Evolutionary conservation across 352 stramenopile genomes (phyloP).

Genomic region (Peronosclerospora sorghi): DNA sequence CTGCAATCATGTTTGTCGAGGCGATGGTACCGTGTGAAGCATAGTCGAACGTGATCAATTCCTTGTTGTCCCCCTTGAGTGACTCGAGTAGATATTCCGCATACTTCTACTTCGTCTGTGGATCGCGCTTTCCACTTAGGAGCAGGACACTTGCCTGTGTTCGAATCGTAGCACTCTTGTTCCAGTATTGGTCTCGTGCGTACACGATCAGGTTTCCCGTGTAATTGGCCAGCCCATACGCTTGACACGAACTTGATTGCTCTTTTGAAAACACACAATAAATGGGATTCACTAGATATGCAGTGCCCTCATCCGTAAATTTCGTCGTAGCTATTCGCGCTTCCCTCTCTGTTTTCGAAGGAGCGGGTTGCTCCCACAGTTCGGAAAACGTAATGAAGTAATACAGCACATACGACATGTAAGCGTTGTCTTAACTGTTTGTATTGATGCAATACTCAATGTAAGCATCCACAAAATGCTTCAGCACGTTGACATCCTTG

Average conservation of each 20-base stretch:
- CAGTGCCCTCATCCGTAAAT: too few species aligned
- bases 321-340: too few species aligned
- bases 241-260: conserved; percentile 12
- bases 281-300: background rate
- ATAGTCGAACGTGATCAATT: conserved; percentile 30
- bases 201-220: conserved; percentile 15
- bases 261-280: conserved; percentile 40
- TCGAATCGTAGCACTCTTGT: conserved; percentile 27
- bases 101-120: conserved; percentile 33
- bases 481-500: too few species aligned
- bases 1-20: background rate
- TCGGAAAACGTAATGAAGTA: too few species aligned
- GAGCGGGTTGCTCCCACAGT: too few species aligned
- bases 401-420: too few species aligned
- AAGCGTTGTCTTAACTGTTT: too few species aligned
- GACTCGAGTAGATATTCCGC: conserved; percentile 17
- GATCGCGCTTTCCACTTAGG: conserved; percentile 28
- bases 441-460: too few species aligned
- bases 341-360: too few species aligned
- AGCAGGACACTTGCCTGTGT: conserved; percentile 25
- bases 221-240: conserved; percentile 6
- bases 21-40: background rate
- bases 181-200: conserved; percentile 38
- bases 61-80: conserved; percentile 20
- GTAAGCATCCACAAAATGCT: too few species aligned